phyloP scores from a whole-genome alignment of 108 stramenopile species.

The Epithemia pelagica region DNA sequence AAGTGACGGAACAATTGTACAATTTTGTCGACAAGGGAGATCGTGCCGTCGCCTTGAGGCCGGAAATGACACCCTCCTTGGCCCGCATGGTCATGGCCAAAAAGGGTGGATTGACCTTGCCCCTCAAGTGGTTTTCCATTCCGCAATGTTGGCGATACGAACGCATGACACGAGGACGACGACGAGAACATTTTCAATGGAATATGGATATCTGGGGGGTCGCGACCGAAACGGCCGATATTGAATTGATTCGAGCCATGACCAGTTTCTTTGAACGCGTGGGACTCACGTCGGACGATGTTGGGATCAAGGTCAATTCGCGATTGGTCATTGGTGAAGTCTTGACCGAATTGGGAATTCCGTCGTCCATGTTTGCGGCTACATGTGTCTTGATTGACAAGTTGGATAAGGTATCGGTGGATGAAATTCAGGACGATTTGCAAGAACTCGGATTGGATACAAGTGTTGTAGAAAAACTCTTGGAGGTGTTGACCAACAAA shows the following conservation, averaged over 20 bases:
- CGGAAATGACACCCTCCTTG: slow-evolving; percentile 97
- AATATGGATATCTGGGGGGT: slow-evolving; percentile 94
- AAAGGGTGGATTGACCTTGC: slow-evolving; percentile 80
- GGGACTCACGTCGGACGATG: slow-evolving; percentile 85
- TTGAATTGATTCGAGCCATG: slow-evolving; percentile 90
- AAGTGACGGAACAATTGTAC: slow-evolving; percentile 96
- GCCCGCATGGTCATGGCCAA: slow-evolving; percentile 98
- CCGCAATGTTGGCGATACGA: slow-evolving; percentile 98
- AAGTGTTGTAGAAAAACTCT: slow-evolving; percentile 73
- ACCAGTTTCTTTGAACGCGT: slow-evolving; percentile 83
- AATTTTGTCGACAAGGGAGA: slow-evolving; percentile 96
- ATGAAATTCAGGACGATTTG: slow-evolving; percentile 86
- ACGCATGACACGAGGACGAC: slow-evolving; percentile 94
- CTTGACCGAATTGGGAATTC: slow-evolving; percentile 81
- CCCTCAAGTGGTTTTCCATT: slow-evolving; percentile 94
- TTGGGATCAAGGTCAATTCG: slow-evolving; percentile 96
- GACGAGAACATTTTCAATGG: slow-evolving; percentile 99
- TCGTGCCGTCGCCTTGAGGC: slow-evolving; percentile 77
- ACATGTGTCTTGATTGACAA: slow-evolving; percentile 97
- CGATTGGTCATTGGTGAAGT: slow-evolving; percentile 88
- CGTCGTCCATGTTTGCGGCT: slow-evolving; percentile 87
- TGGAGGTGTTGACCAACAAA: slow-evolving; percentile 75
- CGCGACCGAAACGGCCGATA: slow-evolving; percentile 87
- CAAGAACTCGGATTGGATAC: slow-evolving; percentile 80
- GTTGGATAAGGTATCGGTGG: slow-evolving; percentile 94